Evolutionary conservation across 352 stramenopile genomes (phyloP).

Genomic region (Phytopythium kandeliae): DNA sequence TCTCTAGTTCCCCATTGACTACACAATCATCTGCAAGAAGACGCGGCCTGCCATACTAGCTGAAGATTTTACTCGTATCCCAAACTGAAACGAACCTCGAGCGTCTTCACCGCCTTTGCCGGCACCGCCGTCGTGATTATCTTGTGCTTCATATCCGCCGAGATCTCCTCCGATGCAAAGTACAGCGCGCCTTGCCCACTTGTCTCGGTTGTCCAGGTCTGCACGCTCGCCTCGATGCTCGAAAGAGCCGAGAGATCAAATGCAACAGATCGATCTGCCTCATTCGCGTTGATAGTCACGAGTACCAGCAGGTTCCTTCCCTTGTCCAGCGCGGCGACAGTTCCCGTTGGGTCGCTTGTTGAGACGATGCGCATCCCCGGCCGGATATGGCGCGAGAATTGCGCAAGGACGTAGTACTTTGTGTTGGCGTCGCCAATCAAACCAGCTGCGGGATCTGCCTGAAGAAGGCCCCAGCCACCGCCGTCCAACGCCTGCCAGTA

Average conservation of each 20-base stretch:
- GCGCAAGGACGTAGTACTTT: conserved; percentile 53
- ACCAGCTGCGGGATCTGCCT: conserved; percentile 30
- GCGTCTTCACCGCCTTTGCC: conserved; percentile 32
- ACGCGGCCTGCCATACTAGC: too few species aligned
- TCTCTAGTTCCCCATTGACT: not conserved
- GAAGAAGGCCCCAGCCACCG: conserved; percentile 45
- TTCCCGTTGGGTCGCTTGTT: conserved; percentile 30
- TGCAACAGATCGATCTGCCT: conserved; percentile 17
- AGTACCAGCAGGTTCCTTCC: conserved; percentile 32
- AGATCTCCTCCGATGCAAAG: conserved; percentile 15
- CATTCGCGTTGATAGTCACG: conserved; percentile 34
- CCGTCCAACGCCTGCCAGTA: conserved; percentile 61
- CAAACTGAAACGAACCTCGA: conserved; percentile 23
- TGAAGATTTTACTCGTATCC: too few species aligned
- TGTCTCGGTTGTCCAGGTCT: conserved; percentile 44
- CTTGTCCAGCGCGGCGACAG: conserved; percentile 37
- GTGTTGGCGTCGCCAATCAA: conserved; percentile 29
- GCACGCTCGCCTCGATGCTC: conserved; percentile 18
- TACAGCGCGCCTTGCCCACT: conserved; percentile 25
- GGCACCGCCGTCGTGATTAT: conserved; percentile 23
- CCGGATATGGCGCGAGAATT: conserved; percentile 61
- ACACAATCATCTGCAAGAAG: too few species aligned
- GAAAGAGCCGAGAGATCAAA: conserved; percentile 37
- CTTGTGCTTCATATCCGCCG: conserved; percentile 16
- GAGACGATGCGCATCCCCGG: conserved; percentile 44